Evolutionary conservation across 164 flowering plant genomes (phyloP), one percentile per base, ranked within the genome.

Genomic region (Magnolia kwangsiensis): DNA sequence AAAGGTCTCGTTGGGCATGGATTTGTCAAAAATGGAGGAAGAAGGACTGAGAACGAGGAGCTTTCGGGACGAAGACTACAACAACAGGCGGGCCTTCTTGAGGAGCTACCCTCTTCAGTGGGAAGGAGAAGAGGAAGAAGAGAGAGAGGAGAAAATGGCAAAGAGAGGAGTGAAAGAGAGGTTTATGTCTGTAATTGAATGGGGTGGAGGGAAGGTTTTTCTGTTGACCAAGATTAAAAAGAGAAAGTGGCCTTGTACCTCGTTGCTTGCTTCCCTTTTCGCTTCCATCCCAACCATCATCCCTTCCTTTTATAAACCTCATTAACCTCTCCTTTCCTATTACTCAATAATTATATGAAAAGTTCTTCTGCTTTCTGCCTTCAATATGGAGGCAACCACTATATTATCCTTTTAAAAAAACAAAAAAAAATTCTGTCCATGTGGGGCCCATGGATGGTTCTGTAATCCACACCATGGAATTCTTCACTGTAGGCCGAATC

Each of bases 31-130:
- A 9, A 58, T 2, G 63, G 63, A 21, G 71, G 79, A 73, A 80
- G 70, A 21, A 7, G 84, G 69, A 59, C 14, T 74, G 77, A 78
- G 80, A 55, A 51, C 82, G 27, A 79, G 82, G 69, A 86, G 85
- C 77, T 86, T 85, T 51, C 85, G 86, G 23, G 1, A 84, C n/a
- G 86, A 87, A 77, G 87, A 86, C 82, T 87, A 87, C 83, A 81
- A 75, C 75, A 87, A 69, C 72, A 76, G 89, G 71, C 81, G 87
- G 70, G 86, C 76, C 71, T 87, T 86, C 84, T 50, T 87, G 74
- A 84, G 86, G 75, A 89, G 91, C 82, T 87, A 87, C 72, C 90
- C 91, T 65, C 89, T 89, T 76, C 81, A 82, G 2, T 82, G 85
- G 85, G 85, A 75, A 73, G 79, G 31, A 61, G 86, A 80, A 16